Evolutionary conservation across 78 protist genomes (phyloP).

Genomic region (Corallochytrium limacisporum): DNA sequence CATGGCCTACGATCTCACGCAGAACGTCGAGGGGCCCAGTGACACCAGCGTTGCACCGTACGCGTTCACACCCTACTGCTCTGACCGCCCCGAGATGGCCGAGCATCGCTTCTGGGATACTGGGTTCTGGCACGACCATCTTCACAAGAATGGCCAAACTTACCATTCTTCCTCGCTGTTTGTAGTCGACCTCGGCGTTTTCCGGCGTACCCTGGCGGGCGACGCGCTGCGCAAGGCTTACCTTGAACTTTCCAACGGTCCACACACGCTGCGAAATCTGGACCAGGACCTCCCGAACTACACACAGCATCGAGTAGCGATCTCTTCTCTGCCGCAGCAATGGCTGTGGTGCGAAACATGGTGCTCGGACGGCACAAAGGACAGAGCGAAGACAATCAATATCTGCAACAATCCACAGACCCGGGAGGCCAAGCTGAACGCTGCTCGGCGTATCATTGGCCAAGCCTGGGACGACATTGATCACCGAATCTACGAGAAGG

Average conservation of each 20-base stretch:
- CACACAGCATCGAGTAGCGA: conserved; percentile 74
- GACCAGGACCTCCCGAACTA: conserved; percentile 94
- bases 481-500: background rate
- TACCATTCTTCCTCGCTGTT: too few species aligned
- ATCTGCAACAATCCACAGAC: conserved; percentile 97
- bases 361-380: conserved; percentile 64
- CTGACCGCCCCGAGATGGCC: conserved; percentile 49
- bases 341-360: conserved; percentile 99
- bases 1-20: conserved; percentile 67
- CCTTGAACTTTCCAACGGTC: conserved; percentile 58
- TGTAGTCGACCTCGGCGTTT: conserved; percentile 80
- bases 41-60: conserved; percentile 44
- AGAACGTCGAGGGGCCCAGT: too few species aligned
- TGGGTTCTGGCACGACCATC: background rate
- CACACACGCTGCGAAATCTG: conserved; percentile 58
- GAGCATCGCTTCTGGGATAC: conserved; percentile 93
- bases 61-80: conserved; percentile 89
- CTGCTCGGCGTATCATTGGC: conserved; percentile 56
- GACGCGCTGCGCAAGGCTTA: conserved; percentile 72
- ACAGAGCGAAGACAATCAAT: conserved; percentile 90
- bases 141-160: too few species aligned
- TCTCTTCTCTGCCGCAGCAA: conserved; percentile 87
- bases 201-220: conserved; percentile 77
- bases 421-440: conserved; percentile 83
- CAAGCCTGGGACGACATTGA: too few species aligned